Evolutionary conservation across 805 yeast genomes (phyloP), one percentile per base, ranked within the genome.

Genomic region (Torulaspora microellipsoides): DNA sequence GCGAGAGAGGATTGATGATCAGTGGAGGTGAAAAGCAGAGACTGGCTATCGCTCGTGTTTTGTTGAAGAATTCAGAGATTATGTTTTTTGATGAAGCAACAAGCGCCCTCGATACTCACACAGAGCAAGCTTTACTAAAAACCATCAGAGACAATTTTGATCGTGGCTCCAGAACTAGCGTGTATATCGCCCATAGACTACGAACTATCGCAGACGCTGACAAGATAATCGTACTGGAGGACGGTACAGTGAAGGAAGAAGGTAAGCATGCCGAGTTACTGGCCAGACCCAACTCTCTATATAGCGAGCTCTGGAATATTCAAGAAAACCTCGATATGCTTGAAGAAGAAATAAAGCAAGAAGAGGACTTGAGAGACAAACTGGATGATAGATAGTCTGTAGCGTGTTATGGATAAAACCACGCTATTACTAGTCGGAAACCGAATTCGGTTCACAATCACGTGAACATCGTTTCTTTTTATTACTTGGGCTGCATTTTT

Each of bases 21-120:
- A 88, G 96, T 20, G 99, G 99, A n/a, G 99, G 99, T 48, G 99
- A 93, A 63, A 90, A 93, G 62, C 99, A 93, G 66, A 71, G 99
- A 49, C 71, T 93, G 34, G 98, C 99, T 0, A 88, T 93, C 52
- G 93, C 97, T 0, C 75, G 99, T 51, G 77, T 93, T n/a, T 65
- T 93, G 34, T 67, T 93, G 53, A 93, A 93, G 64, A 74, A 79
- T 50, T 80, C 97, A 0, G 91, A 93, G 23, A 87, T 93, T 38
- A 85, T 95, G 43, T 91, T 93, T 64, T 90, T 93, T 54, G 99
- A 93, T 60, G 99, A 93, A 60, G 98, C 99, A 2, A 87, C 99
- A 0, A 83, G 95, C 37, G 98, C 99, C 0, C 72, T 93, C 36
- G 99, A 93, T 63, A 93, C 99, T 9, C 95, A 90, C 56, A 93